Conservation (phyloP, 345 rosid genomes). For the Syzygium aromaticum region DNA sequence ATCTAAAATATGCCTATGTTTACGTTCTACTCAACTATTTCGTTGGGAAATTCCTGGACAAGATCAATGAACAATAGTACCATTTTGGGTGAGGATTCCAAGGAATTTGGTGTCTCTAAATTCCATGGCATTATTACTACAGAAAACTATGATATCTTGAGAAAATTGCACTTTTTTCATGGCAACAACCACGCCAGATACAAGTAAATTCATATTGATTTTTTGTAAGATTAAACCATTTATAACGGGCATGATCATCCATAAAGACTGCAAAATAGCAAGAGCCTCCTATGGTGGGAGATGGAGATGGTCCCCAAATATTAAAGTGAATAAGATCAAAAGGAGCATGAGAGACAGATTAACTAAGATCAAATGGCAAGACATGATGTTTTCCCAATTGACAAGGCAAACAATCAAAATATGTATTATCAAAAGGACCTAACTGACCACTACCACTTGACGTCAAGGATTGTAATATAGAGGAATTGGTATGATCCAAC, state of each 20-base stretch:
- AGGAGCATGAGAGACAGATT: background rate
- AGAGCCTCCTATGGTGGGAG: background rate
- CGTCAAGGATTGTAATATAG: background rate
- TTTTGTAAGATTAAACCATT: background rate
- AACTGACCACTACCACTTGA: background rate
- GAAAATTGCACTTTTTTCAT: background rate
- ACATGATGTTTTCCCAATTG: background rate
- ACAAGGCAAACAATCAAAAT: background rate
- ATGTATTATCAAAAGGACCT: background rate
- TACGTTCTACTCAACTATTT: background rate
- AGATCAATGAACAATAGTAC: background rate
- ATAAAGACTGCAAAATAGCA: background rate
- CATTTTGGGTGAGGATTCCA: background rate
- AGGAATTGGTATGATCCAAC: background rate
- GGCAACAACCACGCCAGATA: background rate
- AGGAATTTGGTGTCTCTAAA: background rate
- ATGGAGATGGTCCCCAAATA: background rate
- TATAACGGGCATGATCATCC: background rate
- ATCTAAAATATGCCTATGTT: background rate
- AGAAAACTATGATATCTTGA: background rate
- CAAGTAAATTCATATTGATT: background rate
- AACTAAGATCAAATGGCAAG: background rate
- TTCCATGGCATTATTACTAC: background rate
- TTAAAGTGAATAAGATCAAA: background rate
- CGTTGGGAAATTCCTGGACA: background rate